Conservation (phyloP, 2,329 filamentous ascomycete species). For the Capronia americana region DNA sequence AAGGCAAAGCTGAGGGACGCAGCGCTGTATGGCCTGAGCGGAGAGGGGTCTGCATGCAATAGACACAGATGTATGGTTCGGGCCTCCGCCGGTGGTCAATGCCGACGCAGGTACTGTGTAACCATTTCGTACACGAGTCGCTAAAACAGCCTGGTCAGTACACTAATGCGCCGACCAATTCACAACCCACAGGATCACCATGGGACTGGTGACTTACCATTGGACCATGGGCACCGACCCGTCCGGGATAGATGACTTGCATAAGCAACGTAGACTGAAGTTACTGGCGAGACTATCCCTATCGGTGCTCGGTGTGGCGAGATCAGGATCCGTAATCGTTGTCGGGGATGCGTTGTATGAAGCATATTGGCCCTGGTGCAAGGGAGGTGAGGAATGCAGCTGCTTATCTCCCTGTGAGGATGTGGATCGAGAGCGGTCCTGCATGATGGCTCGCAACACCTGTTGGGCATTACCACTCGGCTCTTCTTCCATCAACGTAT, state of each 20-base stretch:
- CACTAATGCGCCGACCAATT: slow-evolving; percentile 1
- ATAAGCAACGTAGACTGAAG: slow-evolving; percentile 63
- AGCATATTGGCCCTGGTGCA: slow-evolving; percentile 47
- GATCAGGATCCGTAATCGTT: slow-evolving; percentile 57
- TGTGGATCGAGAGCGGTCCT: slow-evolving; percentile 43
- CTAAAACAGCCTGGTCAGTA: slow-evolving; percentile 43
- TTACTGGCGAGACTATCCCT: slow-evolving; percentile 59
- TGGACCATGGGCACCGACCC: slow-evolving; percentile 65
- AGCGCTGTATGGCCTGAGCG: slow-evolving; percentile 42
- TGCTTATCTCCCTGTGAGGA: slow-evolving; percentile 41
- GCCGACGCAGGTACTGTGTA: slow-evolving; percentile 65
- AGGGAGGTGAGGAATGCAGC: slow-evolving; percentile 53
- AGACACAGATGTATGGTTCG: slow-evolving; percentile 59
- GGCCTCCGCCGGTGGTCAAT: slow-evolving; percentile 56
- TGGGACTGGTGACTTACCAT: slow-evolving; percentile 50
- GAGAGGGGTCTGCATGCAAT: slow-evolving; percentile 55
- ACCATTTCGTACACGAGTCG: slow-evolving; percentile 68
- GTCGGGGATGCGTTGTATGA: slow-evolving; percentile 57
- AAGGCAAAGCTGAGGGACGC: slow-evolving; percentile 30
- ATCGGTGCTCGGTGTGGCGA: slow-evolving; percentile 61
- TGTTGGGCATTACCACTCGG: slow-evolving; percentile 53
- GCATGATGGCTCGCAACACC: slow-evolving; percentile 55
- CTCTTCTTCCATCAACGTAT: slow-evolving; percentile 41
- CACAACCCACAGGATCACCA: not conserved
- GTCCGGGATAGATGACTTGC: slow-evolving; percentile 58